Percentiles rank a stretch among this genome's conserved stretches.
These are phyloP conservation scores for Rhizophora mangle DNA, from an alignment of 345 rosid genomes.

Conservation along the genomic window DNA sequence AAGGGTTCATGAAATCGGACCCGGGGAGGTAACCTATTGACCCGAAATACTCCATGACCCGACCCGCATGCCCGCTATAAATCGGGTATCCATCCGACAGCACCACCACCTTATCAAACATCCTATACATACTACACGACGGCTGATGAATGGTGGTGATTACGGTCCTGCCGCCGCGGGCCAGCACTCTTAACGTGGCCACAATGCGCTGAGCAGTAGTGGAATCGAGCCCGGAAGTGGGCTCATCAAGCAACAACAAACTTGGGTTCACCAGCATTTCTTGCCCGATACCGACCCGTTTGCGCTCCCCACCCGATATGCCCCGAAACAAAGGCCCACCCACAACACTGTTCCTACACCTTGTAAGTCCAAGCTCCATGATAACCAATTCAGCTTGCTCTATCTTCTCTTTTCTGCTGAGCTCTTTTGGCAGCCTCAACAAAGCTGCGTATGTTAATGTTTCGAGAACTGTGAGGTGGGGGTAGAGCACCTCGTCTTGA, in stretches of 20 bases:
- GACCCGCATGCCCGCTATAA: conserved; percentile 58
- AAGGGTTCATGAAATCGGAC: conserved; percentile 65
- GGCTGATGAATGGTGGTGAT: conserved; percentile 90
- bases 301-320: conserved; percentile 86
- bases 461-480: conserved; percentile 81
- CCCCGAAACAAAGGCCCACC: conserved; percentile 82
- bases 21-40: conserved; percentile 63
- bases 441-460: conserved; percentile 73
- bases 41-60: conserved; percentile 69
- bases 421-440: conserved; percentile 64
- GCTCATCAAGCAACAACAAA: conserved; percentile 79
- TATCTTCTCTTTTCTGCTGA: conserved; percentile 50
- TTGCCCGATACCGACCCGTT: conserved; percentile 82
- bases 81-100: conserved; percentile 74
- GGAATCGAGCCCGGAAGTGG: conserved; percentile 91
- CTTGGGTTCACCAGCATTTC: conserved; percentile 93
- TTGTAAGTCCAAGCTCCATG: conserved; percentile 63
- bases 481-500: conserved; percentile 82
- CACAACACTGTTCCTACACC: conserved; percentile 58
- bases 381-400: conserved; percentile 68
- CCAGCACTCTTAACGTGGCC: conserved; percentile 49
- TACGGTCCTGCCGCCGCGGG: conserved; percentile 76
- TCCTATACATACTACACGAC: conserved; percentile 66
- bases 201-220: conserved; percentile 78
- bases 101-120: conserved; percentile 84